A percentile compares a stretch with the other conserved stretches of the same genome.
These are phyloP conservation scores for Tricholoma terreum DNA, from an alignment of 768 basidiomycete species.

Conservation along the genomic window DNA sequence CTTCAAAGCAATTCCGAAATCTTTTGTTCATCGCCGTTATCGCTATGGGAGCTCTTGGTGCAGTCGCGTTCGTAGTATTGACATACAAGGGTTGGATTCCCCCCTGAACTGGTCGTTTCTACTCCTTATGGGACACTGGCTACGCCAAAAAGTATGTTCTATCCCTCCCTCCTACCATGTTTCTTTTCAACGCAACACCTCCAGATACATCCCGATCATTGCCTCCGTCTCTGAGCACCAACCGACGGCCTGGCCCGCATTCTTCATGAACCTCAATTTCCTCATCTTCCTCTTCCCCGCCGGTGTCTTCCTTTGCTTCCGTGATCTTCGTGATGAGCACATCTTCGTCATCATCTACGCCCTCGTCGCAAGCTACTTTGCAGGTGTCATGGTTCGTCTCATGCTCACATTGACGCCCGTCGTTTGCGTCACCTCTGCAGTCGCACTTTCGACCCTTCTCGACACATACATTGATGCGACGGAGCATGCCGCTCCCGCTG, in stretches of 20 bases:
- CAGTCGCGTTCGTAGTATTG: slow-evolving; percentile 69
- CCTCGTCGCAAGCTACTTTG: slow-evolving; percentile 94
- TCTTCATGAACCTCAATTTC: slow-evolving; percentile 98
- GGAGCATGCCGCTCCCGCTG: slow-evolving; percentile 48
- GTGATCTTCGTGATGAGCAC: slow-evolving; percentile 91
- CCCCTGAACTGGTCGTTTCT: slow-evolving; percentile 99
- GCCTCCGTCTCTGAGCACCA: slow-evolving; percentile 99
- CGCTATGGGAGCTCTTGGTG: slow-evolving; percentile 66
- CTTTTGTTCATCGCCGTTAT: slow-evolving; percentile 72
- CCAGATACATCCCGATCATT: slow-evolving; percentile 92
- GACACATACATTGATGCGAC: slow-evolving; percentile 87
- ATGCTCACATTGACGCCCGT: slow-evolving; percentile 98
- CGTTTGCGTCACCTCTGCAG: slow-evolving; percentile 90
- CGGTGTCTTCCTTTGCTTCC: slow-evolving; percentile 93
- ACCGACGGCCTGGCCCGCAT: slow-evolving; percentile 98
- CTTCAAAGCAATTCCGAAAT: slow-evolving; percentile 88
- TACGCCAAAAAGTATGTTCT: slow-evolving; percentile 89
- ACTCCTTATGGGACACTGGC: slow-evolving; percentile 98
- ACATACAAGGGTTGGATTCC: slow-evolving; percentile 96
- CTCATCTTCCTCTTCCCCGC: slow-evolving; percentile 98
- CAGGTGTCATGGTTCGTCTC: slow-evolving; percentile 98
- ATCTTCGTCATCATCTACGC: slow-evolving; percentile 99
- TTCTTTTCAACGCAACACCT: slow-evolving; percentile 9
- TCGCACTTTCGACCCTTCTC: slow-evolving; percentile 83
- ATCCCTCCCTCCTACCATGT: slow-evolving; percentile 3